Conservation (phyloP, 1,284 basidiomycete species). For the Anthracocystis panici-leucophaei region DNA sequence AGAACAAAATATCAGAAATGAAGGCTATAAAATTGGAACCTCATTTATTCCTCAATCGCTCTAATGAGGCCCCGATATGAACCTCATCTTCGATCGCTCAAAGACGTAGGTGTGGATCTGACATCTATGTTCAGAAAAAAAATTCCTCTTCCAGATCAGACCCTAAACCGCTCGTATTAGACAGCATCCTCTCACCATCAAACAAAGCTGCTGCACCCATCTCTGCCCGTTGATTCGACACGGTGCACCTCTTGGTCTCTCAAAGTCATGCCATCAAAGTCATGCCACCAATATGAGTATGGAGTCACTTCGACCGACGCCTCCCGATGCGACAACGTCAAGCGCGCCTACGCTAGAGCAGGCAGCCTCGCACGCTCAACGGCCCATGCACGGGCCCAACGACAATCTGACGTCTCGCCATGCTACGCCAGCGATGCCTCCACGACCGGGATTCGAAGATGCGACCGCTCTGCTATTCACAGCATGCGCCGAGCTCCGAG, state of each 20-base stretch:
- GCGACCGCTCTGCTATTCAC: conserved; percentile 30
- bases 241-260: neutral
- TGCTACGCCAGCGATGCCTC: conserved; percentile 1
- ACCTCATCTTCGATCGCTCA: too few species aligned
- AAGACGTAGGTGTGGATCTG: too few species aligned
- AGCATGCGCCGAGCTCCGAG: conserved; percentile 57
- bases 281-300: conserved; percentile 10
- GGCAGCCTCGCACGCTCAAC: neutral
- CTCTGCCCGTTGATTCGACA: too few species aligned
- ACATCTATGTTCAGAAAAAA: too few species aligned
- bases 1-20: neutral
- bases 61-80: too few species aligned
- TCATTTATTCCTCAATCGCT: neutral
- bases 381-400: neutral
- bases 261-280: conserved; percentile 5
- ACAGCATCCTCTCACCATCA: neutral
- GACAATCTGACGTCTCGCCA: neutral
- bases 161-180: neutral
- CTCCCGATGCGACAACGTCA: neutral
- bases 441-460: conserved; percentile 25
- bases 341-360: neutral
- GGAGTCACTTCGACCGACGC: neutral
- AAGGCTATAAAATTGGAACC: neutral
- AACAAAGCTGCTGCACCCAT: too few species aligned
- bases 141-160: neutral